Percentiles rank a stretch among this genome's conserved stretches.
These are phyloP conservation scores for Claviceps purpurea DNA, from an alignment of 2,329 filamentous ascomycete species.

Conservation along the genomic window DNA sequence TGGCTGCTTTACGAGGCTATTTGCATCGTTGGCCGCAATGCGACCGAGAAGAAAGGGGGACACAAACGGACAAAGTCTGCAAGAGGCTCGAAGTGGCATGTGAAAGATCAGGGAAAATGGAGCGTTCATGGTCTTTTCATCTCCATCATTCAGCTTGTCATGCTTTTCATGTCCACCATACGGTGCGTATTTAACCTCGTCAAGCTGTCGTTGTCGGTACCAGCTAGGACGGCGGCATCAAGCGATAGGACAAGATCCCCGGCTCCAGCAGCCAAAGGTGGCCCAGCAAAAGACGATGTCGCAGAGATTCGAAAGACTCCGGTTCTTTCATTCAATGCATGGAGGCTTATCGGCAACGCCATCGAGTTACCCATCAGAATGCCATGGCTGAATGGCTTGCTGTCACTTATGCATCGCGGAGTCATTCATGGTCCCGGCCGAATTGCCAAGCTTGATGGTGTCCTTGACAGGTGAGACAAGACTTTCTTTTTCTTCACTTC, in stretches of 20 bases:
- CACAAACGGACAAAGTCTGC: slow-evolving; percentile 1
- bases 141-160: slow-evolving; percentile 39
- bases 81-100: slow-evolving; percentile 1
- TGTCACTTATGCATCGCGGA: slow-evolving; percentile 65
- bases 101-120: slow-evolving; percentile 17
- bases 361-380: slow-evolving; percentile 66
- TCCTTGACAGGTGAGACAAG: slow-evolving; percentile 73
- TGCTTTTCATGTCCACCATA: slow-evolving; percentile 45
- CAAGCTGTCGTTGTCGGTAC: slow-evolving; percentile 53
- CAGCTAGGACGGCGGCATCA: slow-evolving; percentile 30
- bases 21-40: slow-evolving; percentile 49
- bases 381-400: slow-evolving; percentile 73
- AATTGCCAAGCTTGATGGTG: slow-evolving; percentile 60
- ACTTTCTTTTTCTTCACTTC: slow-evolving; percentile 8
- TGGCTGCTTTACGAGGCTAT: slow-evolving; percentile 82
- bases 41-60: slow-evolving; percentile 17
- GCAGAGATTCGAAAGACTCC: slow-evolving; percentile 35
- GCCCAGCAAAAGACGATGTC: background rate
- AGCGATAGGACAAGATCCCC: slow-evolving; percentile 10
- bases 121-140: slow-evolving; percentile 39
- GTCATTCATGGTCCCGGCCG: slow-evolving; percentile 60
- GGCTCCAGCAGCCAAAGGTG: slow-evolving; percentile 5
- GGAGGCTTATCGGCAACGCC: slow-evolving; percentile 59
- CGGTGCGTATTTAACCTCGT: slow-evolving; percentile 54
- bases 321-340: slow-evolving; percentile 64